phyloP scores from a whole-genome alignment of 2,329 filamentous ascomycete genomes.

The Ascochyta koolunga region DNA sequence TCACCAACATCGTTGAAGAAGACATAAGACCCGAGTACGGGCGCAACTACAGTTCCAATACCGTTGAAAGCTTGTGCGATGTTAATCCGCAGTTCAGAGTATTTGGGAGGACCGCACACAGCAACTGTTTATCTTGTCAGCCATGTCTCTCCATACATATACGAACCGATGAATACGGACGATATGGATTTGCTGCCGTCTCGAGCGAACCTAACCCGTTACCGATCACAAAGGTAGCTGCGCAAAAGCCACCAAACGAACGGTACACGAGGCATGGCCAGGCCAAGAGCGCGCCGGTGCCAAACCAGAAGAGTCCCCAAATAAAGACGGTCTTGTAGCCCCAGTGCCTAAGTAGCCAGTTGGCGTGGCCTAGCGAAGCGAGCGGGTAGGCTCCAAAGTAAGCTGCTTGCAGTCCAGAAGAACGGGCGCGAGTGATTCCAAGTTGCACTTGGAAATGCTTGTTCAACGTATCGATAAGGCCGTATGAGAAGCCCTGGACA shows the following conservation, averaged over 20 bases:
- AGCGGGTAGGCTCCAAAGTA: constrained; percentile 59
- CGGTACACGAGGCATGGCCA: constrained; percentile 63
- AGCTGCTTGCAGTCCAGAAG: constrained; percentile 56
- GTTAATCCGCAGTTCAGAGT: constrained; percentile 65
- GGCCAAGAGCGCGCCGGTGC: constrained; percentile 63
- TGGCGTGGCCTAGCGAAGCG: constrained; percentile 55
- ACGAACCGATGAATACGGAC: neutral
- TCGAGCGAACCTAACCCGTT: constrained; percentile 62
- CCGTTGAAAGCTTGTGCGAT: constrained; percentile 65
- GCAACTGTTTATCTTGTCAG: constrained; percentile 32
- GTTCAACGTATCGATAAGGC: constrained; percentile 62
- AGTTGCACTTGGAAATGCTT: constrained; percentile 56
- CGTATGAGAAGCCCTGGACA: constrained; percentile 59
- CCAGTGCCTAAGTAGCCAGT: constrained; percentile 57
- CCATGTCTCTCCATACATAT: neutral
- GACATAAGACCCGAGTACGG: constrained; percentile 64
- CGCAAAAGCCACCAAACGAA: constrained; percentile 66
- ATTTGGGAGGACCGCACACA: constrained; percentile 64
- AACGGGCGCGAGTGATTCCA: constrained; percentile 52
- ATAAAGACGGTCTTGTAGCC: constrained; percentile 57
- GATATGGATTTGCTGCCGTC: constrained; percentile 62
- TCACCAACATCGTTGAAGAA: constrained; percentile 64
- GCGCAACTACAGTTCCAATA: constrained; percentile 63
- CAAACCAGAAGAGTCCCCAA: constrained; percentile 61
- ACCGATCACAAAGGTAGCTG: constrained; percentile 62